Conservation (phyloP, 345 rosid genomes). For the Eucalyptus tenuipes region DNA sequence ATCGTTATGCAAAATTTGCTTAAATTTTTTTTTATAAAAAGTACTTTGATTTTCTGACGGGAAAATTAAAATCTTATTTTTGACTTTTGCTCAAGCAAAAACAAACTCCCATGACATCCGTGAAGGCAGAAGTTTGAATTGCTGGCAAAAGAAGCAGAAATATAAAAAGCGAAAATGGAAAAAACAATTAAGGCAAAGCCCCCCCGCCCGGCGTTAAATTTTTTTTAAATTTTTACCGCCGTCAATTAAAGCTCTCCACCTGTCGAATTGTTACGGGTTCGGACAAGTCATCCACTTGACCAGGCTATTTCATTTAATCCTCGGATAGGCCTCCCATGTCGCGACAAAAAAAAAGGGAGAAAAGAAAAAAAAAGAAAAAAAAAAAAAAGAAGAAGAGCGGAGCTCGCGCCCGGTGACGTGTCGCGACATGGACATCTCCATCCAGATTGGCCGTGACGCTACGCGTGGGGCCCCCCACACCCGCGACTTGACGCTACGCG, state of each 20-base stretch:
- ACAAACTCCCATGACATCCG: background rate
- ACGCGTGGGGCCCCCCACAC: background rate
- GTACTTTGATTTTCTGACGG: background rate
- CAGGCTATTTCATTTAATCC: background rate
- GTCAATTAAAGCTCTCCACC: background rate
- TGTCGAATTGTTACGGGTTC: background rate
- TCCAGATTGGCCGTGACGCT: background rate
- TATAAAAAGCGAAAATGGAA: background rate
- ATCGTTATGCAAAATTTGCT: no score
- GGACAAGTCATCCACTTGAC: background rate
- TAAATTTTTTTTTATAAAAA: background rate
- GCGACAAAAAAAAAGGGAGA: background rate
- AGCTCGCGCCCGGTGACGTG: background rate
- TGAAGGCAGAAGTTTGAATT: background rate
- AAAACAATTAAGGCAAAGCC: background rate
- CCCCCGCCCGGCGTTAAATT: background rate
- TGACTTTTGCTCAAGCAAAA: background rate
- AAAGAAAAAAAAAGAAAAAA: accelerated
- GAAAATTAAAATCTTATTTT: background rate
- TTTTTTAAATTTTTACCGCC: background rate
- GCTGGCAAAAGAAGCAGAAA: background rate
- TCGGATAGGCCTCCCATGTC: background rate
- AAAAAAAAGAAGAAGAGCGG: background rate
- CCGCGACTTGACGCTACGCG: background rate
- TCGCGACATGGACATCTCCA: background rate